Conservation (phyloP, 495 filamentous ascomycete species). For the Trichoderma reesei region DNA sequence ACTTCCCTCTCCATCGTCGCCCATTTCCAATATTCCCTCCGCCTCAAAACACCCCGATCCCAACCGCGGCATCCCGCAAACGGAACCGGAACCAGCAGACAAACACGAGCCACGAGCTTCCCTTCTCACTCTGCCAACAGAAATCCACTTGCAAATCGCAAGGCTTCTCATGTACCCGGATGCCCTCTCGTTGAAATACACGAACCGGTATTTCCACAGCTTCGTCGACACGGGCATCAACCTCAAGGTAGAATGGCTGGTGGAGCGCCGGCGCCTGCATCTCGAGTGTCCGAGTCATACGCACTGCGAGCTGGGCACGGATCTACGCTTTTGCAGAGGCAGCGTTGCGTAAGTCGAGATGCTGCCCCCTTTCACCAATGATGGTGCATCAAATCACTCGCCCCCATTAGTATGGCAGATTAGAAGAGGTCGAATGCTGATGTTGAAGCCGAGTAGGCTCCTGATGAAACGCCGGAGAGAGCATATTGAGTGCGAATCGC, state of each 20-base stretch:
- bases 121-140: constrained; percentile 40
- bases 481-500: constrained; percentile 44
- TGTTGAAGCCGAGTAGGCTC: constrained; percentile 21
- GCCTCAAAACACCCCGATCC: not conserved
- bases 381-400: not conserved
- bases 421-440: too few species aligned
- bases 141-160: constrained; percentile 49
- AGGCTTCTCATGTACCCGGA: constrained; percentile 47
- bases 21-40: not conserved
- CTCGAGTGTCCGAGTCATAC: constrained; percentile 41
- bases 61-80: not conserved
- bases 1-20: not conserved
- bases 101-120: not conserved
- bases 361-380: not conserved
- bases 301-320: constrained; percentile 41
- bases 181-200: constrained; percentile 52
- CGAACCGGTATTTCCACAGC: constrained; percentile 50
- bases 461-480: constrained; percentile 44
- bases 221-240: constrained; percentile 55
- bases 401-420: not conserved
- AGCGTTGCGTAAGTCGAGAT: constrained; percentile 33
- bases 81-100: not conserved
- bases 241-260: constrained; percentile 58
- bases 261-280: constrained; percentile 44
- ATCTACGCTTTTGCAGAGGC: constrained; percentile 42